phyloP scores from a whole-genome alignment of 108 stramenopile species.

The Aurantiochytrium sp. region DNA sequence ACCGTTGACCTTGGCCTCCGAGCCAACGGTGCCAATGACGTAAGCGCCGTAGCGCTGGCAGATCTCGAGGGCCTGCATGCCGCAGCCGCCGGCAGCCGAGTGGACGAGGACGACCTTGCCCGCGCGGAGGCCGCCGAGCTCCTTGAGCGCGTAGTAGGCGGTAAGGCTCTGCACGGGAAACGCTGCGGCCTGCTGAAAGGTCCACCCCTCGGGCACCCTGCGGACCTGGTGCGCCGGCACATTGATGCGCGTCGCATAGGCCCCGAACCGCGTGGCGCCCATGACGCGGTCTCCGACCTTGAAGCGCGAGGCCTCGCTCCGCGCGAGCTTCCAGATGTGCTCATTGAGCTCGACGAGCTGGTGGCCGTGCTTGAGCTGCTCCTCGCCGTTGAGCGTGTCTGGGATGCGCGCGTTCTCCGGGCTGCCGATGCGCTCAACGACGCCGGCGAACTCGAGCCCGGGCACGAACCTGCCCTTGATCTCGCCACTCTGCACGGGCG shows the following conservation, averaged over 20 bases:
- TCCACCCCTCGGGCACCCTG: conserved; percentile 32
- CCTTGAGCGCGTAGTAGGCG: conserved; percentile 28
- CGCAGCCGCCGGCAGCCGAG: conserved; percentile 13
- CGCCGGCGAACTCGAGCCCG: conserved; percentile 52
- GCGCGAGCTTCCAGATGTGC: not conserved
- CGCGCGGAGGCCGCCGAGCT: not conserved
- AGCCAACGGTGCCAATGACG: not conserved
- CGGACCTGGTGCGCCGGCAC: conserved; percentile 35
- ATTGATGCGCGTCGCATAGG: conserved; percentile 40
- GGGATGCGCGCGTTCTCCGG: not conserved
- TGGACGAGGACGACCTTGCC: conserved; percentile 25
- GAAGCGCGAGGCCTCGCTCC: not conserved
- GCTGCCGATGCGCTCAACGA: conserved; percentile 6
- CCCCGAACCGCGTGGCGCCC: conserved; percentile 46
- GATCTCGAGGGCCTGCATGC: not conserved
- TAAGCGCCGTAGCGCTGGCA: not conserved
- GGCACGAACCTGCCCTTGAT: conserved; percentile 38
- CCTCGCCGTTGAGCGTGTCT: not conserved
- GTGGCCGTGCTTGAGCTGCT: not conserved
- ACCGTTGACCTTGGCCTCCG: not conserved
- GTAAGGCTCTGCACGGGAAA: conserved; percentile 51
- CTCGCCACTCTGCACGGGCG: not conserved
- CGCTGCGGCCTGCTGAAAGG: conserved; percentile 42
- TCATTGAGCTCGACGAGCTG: not conserved
- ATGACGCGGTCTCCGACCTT: conserved; percentile 35